These are phyloP conservation scores for Leishmania tarentolae DNA, from an alignment of 208 protist genomes.

Conservation along the genomic window DNA sequence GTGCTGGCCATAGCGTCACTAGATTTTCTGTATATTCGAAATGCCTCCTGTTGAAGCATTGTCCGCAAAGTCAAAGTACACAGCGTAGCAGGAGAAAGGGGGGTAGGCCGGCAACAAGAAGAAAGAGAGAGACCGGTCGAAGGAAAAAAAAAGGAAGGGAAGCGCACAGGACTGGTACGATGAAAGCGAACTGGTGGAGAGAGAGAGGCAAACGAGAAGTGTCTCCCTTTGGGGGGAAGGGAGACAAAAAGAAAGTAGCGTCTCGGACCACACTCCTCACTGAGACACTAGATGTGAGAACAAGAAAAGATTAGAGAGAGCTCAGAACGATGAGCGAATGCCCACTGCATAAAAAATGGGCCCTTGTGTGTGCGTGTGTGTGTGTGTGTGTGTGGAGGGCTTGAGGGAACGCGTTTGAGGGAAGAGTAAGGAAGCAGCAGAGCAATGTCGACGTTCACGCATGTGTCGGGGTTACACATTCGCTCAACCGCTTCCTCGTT, in stretches of 20 bases:
- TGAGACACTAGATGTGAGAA: neutral
- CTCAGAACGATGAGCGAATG: neutral
- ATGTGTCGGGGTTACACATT: neutral
- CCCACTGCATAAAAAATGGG: neutral
- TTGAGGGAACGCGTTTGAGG: neutral
- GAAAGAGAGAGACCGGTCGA: neutral
- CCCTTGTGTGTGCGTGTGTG: neutral
- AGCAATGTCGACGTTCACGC: neutral
- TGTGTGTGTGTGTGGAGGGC: neutral
- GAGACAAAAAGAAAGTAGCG: neutral
- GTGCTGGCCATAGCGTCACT: neutral
- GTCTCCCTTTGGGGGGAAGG: neutral
- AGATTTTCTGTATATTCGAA: conserved; percentile 36
- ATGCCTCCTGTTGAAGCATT: conserved; percentile 37
- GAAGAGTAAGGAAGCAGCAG: neutral
- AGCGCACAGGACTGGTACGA: neutral
- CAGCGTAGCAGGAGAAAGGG: neutral
- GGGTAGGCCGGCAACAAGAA: neutral
- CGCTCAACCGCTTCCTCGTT: neutral
- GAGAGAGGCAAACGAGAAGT: neutral
- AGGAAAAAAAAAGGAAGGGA: neutral
- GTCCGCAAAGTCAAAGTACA: neutral
- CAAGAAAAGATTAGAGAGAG: neutral
- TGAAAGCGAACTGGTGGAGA: neutral
- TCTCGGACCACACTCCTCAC: neutral